phyloP scores from a whole-genome alignment of 2,329 filamentous ascomycete species.

The Myriosclerotinia duriaeana region DNA sequence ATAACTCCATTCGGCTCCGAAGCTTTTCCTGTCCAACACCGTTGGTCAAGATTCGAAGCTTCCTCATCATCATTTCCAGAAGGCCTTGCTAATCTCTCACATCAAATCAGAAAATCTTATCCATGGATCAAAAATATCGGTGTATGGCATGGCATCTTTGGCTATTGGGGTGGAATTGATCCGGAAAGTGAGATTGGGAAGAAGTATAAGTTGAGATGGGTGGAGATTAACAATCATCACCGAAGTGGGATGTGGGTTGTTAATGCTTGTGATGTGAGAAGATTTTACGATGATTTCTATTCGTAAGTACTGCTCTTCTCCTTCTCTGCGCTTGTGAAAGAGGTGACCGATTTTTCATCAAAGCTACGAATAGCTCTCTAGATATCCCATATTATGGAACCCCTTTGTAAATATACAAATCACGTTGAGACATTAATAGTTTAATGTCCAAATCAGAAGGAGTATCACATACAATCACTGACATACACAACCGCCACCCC shows the following conservation, averaged over 20 bases:
- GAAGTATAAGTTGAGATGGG: slow-evolving; percentile 22
- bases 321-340: neutral
- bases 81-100: slow-evolving; percentile 24
- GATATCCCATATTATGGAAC: too few relatives aligned
- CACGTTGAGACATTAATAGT: too few relatives aligned
- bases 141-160: slow-evolving; percentile 29
- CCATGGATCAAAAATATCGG: slow-evolving; percentile 28
- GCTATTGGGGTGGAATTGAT: slow-evolving; percentile 28
- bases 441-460: too few relatives aligned
- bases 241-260: slow-evolving; percentile 24
- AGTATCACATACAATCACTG: too few relatives aligned
- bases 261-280: slow-evolving; percentile 23
- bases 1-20: slow-evolving; percentile 19
- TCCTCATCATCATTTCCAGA: slow-evolving; percentile 24
- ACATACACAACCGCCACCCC: too few relatives aligned
- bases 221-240: slow-evolving; percentile 23
- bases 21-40: neutral
- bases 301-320: slow-evolving; percentile 10
- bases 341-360: neutral
- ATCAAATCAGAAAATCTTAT: slow-evolving; percentile 16
- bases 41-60: slow-evolving; percentile 27
- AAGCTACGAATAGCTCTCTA: too few relatives aligned
- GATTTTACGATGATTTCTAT: slow-evolving; percentile 29
- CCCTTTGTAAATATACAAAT: too few relatives aligned
- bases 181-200: slow-evolving; percentile 23